Percentiles rank a stretch among this genome's conserved stretches.
phyloP scores from a whole-genome alignment of 163 green algal species.

The Coccomyxa subellipsoidea region DNA sequence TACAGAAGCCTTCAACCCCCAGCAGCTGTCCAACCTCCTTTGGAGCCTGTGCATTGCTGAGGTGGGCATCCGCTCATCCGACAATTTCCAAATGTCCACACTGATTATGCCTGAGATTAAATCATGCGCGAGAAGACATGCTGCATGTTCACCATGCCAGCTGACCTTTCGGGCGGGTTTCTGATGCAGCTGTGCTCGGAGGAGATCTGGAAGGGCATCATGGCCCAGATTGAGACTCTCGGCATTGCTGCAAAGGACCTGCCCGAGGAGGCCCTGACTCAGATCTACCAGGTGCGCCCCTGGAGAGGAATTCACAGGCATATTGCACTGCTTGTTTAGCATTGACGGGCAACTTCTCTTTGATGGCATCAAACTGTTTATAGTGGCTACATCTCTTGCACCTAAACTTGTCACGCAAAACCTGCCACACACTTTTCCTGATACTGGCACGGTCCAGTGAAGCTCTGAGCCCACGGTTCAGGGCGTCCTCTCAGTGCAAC shows the following conservation, averaged over 20 bases:
- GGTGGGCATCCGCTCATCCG: neutral
- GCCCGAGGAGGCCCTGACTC: conserved; percentile 43
- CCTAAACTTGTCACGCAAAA: neutral
- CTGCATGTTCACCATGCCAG: neutral
- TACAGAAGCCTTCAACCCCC: conserved; percentile 36
- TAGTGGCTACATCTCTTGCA: neutral
- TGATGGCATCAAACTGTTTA: neutral
- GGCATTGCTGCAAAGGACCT: conserved; percentile 16
- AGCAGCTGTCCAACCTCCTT: conserved; percentile 56
- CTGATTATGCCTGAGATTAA: neutral
- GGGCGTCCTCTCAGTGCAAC: too few relatives aligned
- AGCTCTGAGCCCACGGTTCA: too few relatives aligned
- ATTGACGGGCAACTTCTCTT: neutral
- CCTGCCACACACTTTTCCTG: neutral
- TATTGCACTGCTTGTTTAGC: neutral
- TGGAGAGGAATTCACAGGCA: neutral
- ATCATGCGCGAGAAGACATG: neutral
- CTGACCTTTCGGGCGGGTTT: neutral
- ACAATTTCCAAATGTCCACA: neutral
- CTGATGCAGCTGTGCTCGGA: conserved; percentile 5
- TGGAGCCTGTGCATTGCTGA: conserved; percentile 39
- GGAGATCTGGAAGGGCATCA: conserved; percentile 28
- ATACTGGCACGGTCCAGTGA: neutral
- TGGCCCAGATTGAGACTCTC: conserved; percentile 29
- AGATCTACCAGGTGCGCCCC: conserved; percentile 32